Evolutionary conservation across 2,329 filamentous ascomycete genomes (phyloP).

Genomic region (Penicillium polonicum): DNA sequence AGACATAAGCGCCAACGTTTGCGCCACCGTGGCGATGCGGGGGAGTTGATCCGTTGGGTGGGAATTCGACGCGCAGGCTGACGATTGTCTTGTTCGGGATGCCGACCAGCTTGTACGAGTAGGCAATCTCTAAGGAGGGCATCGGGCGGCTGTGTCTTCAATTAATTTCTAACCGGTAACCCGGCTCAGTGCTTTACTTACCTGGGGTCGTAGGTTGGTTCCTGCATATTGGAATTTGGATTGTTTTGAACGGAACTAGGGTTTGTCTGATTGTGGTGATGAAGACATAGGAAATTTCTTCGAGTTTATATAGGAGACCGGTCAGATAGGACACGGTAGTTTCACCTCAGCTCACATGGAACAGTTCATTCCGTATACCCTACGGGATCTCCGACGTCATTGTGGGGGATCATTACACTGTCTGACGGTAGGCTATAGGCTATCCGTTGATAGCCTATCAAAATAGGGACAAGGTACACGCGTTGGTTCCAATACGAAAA

Average conservation of each 20-base stretch:
- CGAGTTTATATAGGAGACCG: neutral
- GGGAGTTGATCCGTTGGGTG: slow-evolving; percentile 43
- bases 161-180: neutral
- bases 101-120: slow-evolving; percentile 41
- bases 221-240: slow-evolving; percentile 15
- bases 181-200: neutral
- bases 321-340: no score
- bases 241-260: neutral
- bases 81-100: slow-evolving; percentile 44
- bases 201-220: slow-evolving; percentile 24
- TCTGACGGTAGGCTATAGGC: slow-evolving; percentile 12
- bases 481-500: neutral
- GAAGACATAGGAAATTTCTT: neutral
- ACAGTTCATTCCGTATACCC: neutral
- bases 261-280: neutral
- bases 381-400: neutral
- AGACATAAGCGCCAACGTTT: slow-evolving; percentile 42
- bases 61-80: slow-evolving; percentile 39
- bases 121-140: slow-evolving; percentile 27
- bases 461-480: neutral
- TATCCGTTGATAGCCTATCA: slow-evolving; percentile 1
- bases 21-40: slow-evolving; percentile 50
- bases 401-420: neutral
- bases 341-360: neutral
- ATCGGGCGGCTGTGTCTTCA: slow-evolving; percentile 28